These are phyloP conservation scores for Skeletonema potamos DNA, from an alignment of 108 stramenopile species.

Conservation along the genomic window DNA sequence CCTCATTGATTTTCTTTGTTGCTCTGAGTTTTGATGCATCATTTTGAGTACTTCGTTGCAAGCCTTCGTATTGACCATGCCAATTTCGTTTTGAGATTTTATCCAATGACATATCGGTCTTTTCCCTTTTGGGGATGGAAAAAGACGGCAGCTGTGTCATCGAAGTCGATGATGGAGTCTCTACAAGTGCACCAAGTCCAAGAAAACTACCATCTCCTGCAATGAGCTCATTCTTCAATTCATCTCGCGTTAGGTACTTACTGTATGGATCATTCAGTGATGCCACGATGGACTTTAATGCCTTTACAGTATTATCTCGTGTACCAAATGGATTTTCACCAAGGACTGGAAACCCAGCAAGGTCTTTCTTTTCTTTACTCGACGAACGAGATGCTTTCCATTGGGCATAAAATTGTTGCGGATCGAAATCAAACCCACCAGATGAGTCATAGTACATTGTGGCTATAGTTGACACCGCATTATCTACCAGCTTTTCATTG, in stretches of 20 bases:
- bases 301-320: constrained; percentile 59
- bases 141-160: neutral
- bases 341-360: neutral
- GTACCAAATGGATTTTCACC: constrained; percentile 40
- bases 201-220: constrained; percentile 64
- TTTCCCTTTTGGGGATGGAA: neutral
- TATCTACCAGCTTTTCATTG: constrained; percentile 73
- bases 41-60: neutral
- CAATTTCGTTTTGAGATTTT: constrained; percentile 13
- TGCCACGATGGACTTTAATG: constrained; percentile 63
- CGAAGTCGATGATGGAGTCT: constrained; percentile 21
- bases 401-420: constrained; percentile 54
- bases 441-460: constrained; percentile 83
- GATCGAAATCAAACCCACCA: constrained; percentile 66
- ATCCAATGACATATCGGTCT: constrained; percentile 1
- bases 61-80: constrained; percentile 7
- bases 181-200: constrained; percentile 70
- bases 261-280: constrained; percentile 74
- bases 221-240: constrained; percentile 57
- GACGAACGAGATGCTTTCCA: constrained; percentile 55
- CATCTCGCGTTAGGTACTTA: constrained; percentile 78
- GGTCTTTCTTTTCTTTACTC: neutral
- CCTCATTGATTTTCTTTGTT: neutral
- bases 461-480: constrained; percentile 75
- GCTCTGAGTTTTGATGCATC: constrained; percentile 1